Percentiles rank a stretch among this genome's conserved stretches.
Evolutionary conservation across 352 stramenopile genomes (phyloP).

Genomic region (Globisporangium splendens): DNA sequence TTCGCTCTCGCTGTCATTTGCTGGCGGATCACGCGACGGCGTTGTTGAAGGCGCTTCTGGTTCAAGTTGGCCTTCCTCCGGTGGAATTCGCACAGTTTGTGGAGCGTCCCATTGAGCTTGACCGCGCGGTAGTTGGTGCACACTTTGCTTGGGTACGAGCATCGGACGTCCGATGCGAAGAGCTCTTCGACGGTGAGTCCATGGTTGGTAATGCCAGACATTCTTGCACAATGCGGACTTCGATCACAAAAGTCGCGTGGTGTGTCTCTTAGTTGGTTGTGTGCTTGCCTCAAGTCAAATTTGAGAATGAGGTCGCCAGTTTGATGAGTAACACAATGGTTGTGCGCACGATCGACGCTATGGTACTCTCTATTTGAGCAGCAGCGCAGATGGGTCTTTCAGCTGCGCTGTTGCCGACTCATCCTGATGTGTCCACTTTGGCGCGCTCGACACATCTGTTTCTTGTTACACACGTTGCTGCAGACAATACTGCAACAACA

Average conservation of each 20-base stretch:
- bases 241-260: background rate
- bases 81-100: conserved; percentile 74
- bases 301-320: no score
- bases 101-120: conserved; percentile 67
- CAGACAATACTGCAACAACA: no score
- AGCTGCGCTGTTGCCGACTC: no score
- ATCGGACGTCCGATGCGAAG: conserved; percentile 25
- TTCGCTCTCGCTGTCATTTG: background rate
- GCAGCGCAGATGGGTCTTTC: no score
- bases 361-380: no score
- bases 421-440: no score
- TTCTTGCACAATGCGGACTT: background rate
- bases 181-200: background rate
- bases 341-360: no score
- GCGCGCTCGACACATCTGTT: no score
- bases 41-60: conserved; percentile 17
- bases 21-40: conserved; percentile 10
- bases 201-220: background rate
- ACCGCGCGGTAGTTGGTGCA: conserved; percentile 51
- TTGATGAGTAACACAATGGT: no score
- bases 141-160: conserved; percentile 70
- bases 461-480: no score
- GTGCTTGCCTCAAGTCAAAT: no score
- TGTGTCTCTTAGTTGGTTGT: no score
- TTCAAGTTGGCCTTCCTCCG: conserved; percentile 43